Percentiles rank a stretch among this genome's conserved stretches.
phyloP scores from a whole-genome alignment of 352 stramenopile species.

The Thraustotheca clavata region DNA sequence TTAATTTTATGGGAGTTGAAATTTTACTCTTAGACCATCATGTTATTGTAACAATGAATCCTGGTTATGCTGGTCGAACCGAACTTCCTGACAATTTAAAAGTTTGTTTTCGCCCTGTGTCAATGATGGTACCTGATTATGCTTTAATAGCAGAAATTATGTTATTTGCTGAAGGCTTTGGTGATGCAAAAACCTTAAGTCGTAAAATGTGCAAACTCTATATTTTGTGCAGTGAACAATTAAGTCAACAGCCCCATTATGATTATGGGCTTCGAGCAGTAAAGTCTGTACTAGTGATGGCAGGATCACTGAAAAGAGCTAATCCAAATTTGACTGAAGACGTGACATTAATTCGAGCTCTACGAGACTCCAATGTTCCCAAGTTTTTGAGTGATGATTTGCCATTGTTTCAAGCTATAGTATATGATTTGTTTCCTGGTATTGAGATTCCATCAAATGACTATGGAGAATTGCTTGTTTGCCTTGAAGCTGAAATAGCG shows the following conservation, averaged over 20 bases:
- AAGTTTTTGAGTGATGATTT: slow-evolving; percentile 92
- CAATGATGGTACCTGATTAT: slow-evolving; percentile 96
- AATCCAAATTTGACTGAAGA: slow-evolving; percentile 72
- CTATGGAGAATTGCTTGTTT: slow-evolving; percentile 72
- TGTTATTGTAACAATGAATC: slow-evolving; percentile 98
- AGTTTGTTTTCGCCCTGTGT: slow-evolving; percentile 92
- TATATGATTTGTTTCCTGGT: slow-evolving; percentile 87
- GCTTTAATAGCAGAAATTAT: slow-evolving; percentile 96
- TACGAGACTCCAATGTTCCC: slow-evolving; percentile 90
- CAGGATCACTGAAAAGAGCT: slow-evolving; percentile 80
- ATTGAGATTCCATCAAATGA: slow-evolving; percentile 77
- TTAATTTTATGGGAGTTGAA: slow-evolving; percentile 96
- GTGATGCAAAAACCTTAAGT: slow-evolving; percentile 87
- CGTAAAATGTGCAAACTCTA: slow-evolving; percentile 95
- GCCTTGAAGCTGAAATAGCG: slow-evolving; percentile 47
- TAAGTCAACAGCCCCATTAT: slow-evolving; percentile 93
- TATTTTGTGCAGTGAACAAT: slow-evolving; percentile 89
- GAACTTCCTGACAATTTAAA: slow-evolving; percentile 97
- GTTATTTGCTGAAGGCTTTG: slow-evolving; percentile 94
- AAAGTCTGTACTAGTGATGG: slow-evolving; percentile 91
- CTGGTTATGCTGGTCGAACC: slow-evolving; percentile 91
- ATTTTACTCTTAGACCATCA: slow-evolving; percentile 94
- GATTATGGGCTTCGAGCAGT: slow-evolving; percentile 91
- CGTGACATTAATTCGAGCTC: slow-evolving; percentile 81
- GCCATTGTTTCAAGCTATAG: slow-evolving; percentile 86